These are phyloP conservation scores for Colletotrichum siamense DNA, from an alignment of 2,329 filamentous ascomycete genomes.

Conservation along the genomic window DNA sequence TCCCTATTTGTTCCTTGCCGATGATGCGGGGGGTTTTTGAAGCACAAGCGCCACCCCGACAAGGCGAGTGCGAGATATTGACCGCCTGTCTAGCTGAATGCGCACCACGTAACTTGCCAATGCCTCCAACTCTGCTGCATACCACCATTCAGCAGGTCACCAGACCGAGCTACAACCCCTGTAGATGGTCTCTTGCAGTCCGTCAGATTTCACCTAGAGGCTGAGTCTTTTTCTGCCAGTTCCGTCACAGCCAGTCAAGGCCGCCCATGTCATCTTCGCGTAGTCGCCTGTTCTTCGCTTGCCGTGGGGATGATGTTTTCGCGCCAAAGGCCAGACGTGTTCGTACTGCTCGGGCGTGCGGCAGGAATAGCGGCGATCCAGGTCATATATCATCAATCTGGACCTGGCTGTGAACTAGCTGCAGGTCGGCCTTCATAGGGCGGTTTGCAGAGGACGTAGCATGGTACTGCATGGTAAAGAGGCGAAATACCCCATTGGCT, in stretches of 20 bases:
- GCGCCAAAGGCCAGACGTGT: neutral
- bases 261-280: neutral
- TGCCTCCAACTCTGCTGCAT: neutral
- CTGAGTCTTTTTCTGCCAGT: neutral
- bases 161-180: neutral
- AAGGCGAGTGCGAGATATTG: neutral
- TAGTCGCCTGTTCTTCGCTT: neutral
- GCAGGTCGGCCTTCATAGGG: neutral
- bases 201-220: neutral
- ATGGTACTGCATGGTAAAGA: neutral
- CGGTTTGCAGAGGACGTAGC: neutral
- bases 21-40: neutral
- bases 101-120: neutral
- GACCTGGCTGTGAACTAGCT: neutral
- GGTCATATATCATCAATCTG: constrained; percentile 7
- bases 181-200: neutral
- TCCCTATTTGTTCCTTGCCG: neutral
- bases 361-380: neutral
- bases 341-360: neutral
- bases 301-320: neutral
- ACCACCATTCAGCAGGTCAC: neutral
- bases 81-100: neutral
- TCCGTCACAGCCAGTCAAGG: neutral
- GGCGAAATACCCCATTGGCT: constrained; percentile 10
- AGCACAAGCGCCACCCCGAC: neutral